Evolutionary conservation across 2,329 filamentous ascomycete genomes (phyloP).

Genomic region (Diplocarpon mali): DNA sequence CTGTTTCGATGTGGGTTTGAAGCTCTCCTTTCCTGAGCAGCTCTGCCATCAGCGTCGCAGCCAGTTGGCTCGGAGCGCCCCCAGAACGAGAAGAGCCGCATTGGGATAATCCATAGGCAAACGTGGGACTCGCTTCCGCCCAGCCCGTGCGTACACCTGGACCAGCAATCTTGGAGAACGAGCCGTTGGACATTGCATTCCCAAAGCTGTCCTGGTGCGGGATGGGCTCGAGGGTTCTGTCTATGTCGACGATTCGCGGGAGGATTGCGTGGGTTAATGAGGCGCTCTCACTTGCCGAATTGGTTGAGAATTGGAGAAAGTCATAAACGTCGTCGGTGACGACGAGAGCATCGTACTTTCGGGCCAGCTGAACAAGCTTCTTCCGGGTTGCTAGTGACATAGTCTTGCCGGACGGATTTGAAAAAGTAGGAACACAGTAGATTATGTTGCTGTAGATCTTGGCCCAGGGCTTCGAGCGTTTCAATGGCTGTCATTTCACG

Average conservation of each 20-base stretch:
- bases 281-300: slow-evolving; percentile 9
- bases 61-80: slow-evolving; percentile 45
- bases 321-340: slow-evolving; percentile 92
- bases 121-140: slow-evolving; percentile 59
- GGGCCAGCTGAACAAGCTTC: slow-evolving; percentile 62
- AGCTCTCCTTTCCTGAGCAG: slow-evolving; percentile 36
- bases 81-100: slow-evolving; percentile 45
- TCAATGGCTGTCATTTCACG: slow-evolving; percentile 10
- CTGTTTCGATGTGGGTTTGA: slow-evolving; percentile 32
- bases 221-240: slow-evolving; percentile 53
- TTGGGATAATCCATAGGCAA: slow-evolving; percentile 42
- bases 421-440: slow-evolving; percentile 79
- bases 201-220: slow-evolving; percentile 53
- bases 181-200: slow-evolving; percentile 74
- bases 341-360: slow-evolving; percentile 70
- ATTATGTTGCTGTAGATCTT: slow-evolving; percentile 83
- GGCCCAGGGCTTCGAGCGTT: slow-evolving; percentile 39
- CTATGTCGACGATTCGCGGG: slow-evolving; percentile 70
- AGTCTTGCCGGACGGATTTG: slow-evolving; percentile 78
- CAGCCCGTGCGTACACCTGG: slow-evolving; percentile 83
- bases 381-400: slow-evolving; percentile 61
- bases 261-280: slow-evolving; percentile 28
- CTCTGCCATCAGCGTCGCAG: slow-evolving; percentile 39
- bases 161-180: slow-evolving; percentile 78
- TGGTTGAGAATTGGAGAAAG: slow-evolving; percentile 65